Base-by-base conservation (phyloP, 1,139 yeast species). In the Candida sanyaensis region DNA sequence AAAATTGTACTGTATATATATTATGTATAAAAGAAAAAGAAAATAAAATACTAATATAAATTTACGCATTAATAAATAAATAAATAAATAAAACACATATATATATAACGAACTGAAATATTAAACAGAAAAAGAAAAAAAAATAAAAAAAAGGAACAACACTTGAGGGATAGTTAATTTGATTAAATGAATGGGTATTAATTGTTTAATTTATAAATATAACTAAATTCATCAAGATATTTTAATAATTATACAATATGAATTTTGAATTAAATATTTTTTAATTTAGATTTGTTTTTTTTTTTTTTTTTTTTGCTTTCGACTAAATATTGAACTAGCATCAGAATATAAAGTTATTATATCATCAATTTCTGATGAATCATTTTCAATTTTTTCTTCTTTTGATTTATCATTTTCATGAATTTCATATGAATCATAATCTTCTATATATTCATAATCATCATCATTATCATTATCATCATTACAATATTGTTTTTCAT, bases 401-500 rank as follows among this genome's bases (percentile, higher is more conserved):
- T 26, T 12, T 23, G 6, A 5, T 28, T 11, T 27, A 17, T 17
- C 3, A 2, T 17, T 17, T 17, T 17, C 21, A 17, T 17, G 2
- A 17, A 17, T 17, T 3, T 17, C 21, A 17, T 2, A 17, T 17
- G 21, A 17, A 17, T 17, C 21, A 17, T 17, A 3, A 2, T 17
- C 21, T 17, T 17, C 21, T 17, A 17, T 17, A 17, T 17, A 17
- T n/a, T n/a, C n/a, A n/a, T 5, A 24, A 5, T 24, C 33, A 13
- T 38, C 33, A 6, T 40, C 36, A 21, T 10, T 26, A 13, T 38
- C 21, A 10, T 9, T n/a, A 6, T 32, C 23, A 17, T 40, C 29
- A 8, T 40, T 23, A 31, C 6, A 6, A 11, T 31, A 31, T 41
- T 41, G 37, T 41, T 41, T 41, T 9, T 41, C 43, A 31, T 41